These are phyloP conservation scores for Hanseniaspora gamundiae DNA, from an alignment of 1,139 yeast species.

Conservation along the genomic window DNA sequence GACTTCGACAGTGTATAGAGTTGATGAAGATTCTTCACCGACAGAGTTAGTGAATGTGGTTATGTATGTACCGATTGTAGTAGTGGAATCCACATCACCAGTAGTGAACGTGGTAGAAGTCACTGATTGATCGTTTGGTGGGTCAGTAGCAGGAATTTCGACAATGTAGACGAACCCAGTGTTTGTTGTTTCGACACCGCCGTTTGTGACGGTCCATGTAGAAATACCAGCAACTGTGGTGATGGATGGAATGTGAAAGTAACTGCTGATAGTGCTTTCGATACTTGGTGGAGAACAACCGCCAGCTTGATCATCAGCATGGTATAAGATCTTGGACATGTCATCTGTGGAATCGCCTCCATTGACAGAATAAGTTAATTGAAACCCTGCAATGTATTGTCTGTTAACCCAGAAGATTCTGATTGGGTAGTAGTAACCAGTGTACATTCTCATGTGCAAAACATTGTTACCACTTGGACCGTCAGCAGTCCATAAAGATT, in stretches of 20 bases:
- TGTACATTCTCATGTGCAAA: not conserved
- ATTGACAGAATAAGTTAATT: slow-evolving; percentile 11
- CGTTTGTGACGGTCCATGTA: not conserved
- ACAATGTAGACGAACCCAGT: slow-evolving; percentile 3
- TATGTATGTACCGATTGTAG: not conserved
- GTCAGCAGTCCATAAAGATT: slow-evolving; percentile 2
- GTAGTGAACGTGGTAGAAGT: not conserved
- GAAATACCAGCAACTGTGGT: not conserved
- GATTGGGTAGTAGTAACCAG: slow-evolving; percentile 12
- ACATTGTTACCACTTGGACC: slow-evolving; percentile 6
- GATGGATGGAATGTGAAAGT: too few relatives aligned
- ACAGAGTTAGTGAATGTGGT: not conserved
- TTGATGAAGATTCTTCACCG: not conserved
- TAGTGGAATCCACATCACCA: not conserved
- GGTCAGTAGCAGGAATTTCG: slow-evolving; percentile 7
- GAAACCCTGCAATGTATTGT: slow-evolving; percentile 10
- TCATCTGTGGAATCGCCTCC: slow-evolving; percentile 9
- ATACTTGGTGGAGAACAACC: too few relatives aligned
- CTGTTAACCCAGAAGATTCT: slow-evolving; percentile 13
- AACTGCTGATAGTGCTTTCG: too few relatives aligned
- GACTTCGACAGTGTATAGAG: not conserved
- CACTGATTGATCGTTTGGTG: not conserved
- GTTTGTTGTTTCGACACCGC: not conserved
- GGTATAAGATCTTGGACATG: slow-evolving; percentile 6
- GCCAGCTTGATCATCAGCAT: not conserved